Conservation (phyloP, 129 eudicot species). For the Dittrichia graveolens region DNA sequence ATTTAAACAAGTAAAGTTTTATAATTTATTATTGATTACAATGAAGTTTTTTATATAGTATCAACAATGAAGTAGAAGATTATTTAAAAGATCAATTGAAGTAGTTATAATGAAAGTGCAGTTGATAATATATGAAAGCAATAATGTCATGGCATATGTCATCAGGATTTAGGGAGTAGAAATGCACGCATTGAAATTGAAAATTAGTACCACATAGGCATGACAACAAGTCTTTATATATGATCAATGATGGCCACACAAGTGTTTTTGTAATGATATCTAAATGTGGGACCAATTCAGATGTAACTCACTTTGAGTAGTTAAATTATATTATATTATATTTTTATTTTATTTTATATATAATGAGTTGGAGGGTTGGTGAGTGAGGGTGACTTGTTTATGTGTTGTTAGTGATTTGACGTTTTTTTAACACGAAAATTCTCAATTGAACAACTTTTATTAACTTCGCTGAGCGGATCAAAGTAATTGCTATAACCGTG, state of each 20-base stretch:
- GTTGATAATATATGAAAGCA: not conserved
- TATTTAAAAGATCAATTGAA: no score
- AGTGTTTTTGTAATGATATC: not conserved
- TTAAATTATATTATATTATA: not conserved
- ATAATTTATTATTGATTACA: no score
- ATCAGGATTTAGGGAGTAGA: not conserved
- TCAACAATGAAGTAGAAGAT: no score
- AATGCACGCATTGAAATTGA: slow-evolving; percentile 1
- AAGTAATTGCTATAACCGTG: no score
- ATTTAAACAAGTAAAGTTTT: no score
- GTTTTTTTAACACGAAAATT: no score
- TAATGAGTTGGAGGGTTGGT: slow-evolving; percentile 10
- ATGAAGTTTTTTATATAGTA: no score
- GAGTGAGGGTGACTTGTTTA: not conserved
- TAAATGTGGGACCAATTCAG: not conserved
- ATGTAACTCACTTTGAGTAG: not conserved
- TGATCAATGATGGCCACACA: not conserved
- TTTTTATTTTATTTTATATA: not conserved
- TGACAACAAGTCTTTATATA: slow-evolving; percentile 22
- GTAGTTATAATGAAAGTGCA: no score
- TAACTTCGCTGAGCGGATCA: no score
- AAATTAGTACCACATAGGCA: slow-evolving; percentile 7
- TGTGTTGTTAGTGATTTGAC: not conserved
- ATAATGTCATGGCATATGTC: slow-evolving; percentile 14
- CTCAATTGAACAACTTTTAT: no score